Conservation (phyloP, 768 basidiomycete genomes). For the Crassisporium funariophilum region DNA sequence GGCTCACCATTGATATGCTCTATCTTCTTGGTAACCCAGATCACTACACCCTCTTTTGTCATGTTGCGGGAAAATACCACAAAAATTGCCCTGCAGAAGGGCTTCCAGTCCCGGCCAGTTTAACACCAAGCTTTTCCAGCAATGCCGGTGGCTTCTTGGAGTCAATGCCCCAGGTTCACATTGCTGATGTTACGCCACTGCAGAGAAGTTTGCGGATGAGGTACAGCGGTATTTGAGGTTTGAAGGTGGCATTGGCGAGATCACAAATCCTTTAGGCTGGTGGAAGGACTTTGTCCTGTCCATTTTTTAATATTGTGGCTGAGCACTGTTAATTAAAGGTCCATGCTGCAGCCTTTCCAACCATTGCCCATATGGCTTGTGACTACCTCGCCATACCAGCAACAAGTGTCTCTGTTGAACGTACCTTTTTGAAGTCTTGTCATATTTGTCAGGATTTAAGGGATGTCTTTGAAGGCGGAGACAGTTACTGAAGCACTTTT, state of each 20-base stretch:
- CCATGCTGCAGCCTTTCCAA: slow-evolving; percentile 25
- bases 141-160: no score
- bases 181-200: no score
- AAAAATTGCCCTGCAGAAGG: slow-evolving; percentile 1
- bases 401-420: slow-evolving; percentile 34
- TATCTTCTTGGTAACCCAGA: slow-evolving; percentile 39
- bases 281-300: slow-evolving; percentile 27
- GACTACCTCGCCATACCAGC: slow-evolving; percentile 35
- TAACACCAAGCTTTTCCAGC: no score
- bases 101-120: not conserved
- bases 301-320: slow-evolving; percentile 1
- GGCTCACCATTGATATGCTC: slow-evolving; percentile 38
- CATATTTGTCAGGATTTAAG: slow-evolving; percentile 29
- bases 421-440: slow-evolving; percentile 30
- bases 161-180: not conserved
- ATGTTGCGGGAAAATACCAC: slow-evolving; percentile 1
- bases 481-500: slow-evolving; percentile 29
- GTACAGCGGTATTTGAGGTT: slow-evolving; percentile 18
- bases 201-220: slow-evolving; percentile 20
- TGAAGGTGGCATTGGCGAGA: slow-evolving; percentile 14
- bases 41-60: slow-evolving; percentile 31
- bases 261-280: slow-evolving; percentile 26
- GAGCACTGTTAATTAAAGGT: no score
- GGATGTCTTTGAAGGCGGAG: slow-evolving; percentile 26
- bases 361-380: slow-evolving; percentile 28